Base-by-base conservation (phyloP, 768 basidiomycete genomes). In the Kondoa malvinella region DNA sequence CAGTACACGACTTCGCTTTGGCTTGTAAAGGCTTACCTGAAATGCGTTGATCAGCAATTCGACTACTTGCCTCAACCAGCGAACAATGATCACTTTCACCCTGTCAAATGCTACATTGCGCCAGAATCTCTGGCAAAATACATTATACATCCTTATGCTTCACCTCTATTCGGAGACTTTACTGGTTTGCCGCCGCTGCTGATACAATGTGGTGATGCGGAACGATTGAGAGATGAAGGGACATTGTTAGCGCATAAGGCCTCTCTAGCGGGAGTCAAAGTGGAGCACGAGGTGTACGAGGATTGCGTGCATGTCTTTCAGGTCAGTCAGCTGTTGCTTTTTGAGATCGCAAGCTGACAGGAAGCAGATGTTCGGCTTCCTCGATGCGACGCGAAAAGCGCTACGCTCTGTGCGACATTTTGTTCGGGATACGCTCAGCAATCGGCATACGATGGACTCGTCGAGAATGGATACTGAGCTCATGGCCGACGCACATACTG, bases 141-240 rank as follows among this genome's bases (percentile, higher is more conserved):
- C 75, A 80, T 96, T 59, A 96, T 92, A 0, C 92, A 99, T 76
- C 94, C 94, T 12, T 99, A 99, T 73, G 94, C 87, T 12, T 92
- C 89, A 68, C 94, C 90, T 0, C 79, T 99, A 17, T 99, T 99
- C 72, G 94, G 95, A 25, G 84, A 91, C 75, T 86, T 92, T 69
- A 79, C 80, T 12, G 87, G 87, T 4, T 79, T 99, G 21, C 94
- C 94, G 12, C 94, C 94, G 0, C 75, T 97, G 74, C 81, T 97
- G 14, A 86, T 96, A 56, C 91, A 94, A 75, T 86, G 85, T 1
- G 94, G 94, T 21, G 94, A 96, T 70, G 87, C 89, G 0, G 94
- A 99, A 75, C 90, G 95, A 0, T 80, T 99, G n/a, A 81, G 91
- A 30, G 94, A 99, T 73, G 94, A 97, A 76, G 86, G 89, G 27